Conservation (phyloP, 805 yeast genomes). For the Yarrowia sp. region DNA sequence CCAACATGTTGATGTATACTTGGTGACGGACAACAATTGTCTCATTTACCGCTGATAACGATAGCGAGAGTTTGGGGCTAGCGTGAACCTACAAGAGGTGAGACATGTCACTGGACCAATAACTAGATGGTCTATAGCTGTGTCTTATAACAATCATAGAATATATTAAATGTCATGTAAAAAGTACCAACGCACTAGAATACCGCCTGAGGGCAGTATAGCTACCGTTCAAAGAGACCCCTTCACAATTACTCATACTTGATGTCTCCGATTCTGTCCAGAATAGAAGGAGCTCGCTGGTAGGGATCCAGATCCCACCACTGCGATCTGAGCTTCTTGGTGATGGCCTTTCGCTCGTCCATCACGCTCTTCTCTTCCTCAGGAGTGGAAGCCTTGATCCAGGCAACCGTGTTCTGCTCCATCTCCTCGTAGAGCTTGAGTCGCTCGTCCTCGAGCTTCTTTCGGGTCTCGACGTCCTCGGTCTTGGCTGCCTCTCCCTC, state of each 20-base stretch:
- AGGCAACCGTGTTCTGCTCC: constrained; percentile 69
- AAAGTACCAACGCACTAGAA: not conserved
- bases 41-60: not conserved
- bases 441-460: constrained; percentile 59
- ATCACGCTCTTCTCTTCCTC: constrained; percentile 59
- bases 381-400: constrained; percentile 64
- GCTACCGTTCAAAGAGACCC: too few species aligned
- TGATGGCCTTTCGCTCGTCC: constrained; percentile 55
- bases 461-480: constrained; percentile 47
- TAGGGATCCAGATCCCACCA: constrained; percentile 80
- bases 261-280: constrained; percentile 73
- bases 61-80: not conserved
- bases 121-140: too few species aligned
- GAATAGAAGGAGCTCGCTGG: constrained; percentile 75
- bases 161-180: constrained; percentile 7
- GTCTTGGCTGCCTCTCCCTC: constrained; percentile 55
- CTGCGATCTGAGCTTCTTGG: constrained; percentile 63
- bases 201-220: too few species aligned
- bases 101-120: not conserved
- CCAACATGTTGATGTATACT: not conserved
- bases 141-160: not conserved
- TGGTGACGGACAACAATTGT: not conserved
- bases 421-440: constrained; percentile 60
- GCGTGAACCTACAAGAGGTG: not conserved
- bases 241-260: constrained; percentile 49